Conservation (phyloP, 164 flowering plant genomes). For the Magnolia kwangsiensis region DNA sequence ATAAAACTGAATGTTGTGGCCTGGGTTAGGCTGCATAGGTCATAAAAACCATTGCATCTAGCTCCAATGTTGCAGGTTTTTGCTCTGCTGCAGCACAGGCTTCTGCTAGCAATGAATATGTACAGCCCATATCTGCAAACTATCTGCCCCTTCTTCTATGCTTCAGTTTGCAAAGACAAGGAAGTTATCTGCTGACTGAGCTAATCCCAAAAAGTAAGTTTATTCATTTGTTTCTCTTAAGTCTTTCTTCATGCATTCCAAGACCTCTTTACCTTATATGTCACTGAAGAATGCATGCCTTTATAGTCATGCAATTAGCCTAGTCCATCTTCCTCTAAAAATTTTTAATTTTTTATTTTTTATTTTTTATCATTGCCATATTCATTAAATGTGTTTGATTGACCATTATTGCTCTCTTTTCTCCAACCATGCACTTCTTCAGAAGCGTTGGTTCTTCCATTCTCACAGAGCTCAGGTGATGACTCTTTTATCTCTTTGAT, state of each 20-base stretch:
- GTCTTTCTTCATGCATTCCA: not conserved
- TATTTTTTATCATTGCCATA: not conserved
- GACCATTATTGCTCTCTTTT: not conserved
- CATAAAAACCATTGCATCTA: no score
- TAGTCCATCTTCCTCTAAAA: no score
- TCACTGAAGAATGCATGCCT: not conserved
- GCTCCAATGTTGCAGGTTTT: no score
- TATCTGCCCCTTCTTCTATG: no score
- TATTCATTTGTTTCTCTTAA: not conserved
- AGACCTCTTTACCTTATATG: not conserved
- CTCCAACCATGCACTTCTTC: slow-evolving; percentile 70
- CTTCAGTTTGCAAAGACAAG: no score
- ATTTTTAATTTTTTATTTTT: no score
- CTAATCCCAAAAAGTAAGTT: slow-evolving; percentile 77
- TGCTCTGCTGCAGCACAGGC: no score
- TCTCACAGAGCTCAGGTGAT: slow-evolving; percentile 97
- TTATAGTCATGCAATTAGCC: not conserved
- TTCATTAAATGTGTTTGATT: not conserved
- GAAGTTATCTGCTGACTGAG: slow-evolving; percentile 67
- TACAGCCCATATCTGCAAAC: no score
- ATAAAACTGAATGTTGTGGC: no score
- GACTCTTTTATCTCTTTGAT: not conserved
- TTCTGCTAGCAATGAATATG: no score
- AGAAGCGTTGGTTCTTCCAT: slow-evolving; percentile 87
- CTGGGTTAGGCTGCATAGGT: no score